Base-by-base conservation (phyloP, 2,329 filamentous ascomycete genomes). In the Aaosphaeria arxii region DNA sequence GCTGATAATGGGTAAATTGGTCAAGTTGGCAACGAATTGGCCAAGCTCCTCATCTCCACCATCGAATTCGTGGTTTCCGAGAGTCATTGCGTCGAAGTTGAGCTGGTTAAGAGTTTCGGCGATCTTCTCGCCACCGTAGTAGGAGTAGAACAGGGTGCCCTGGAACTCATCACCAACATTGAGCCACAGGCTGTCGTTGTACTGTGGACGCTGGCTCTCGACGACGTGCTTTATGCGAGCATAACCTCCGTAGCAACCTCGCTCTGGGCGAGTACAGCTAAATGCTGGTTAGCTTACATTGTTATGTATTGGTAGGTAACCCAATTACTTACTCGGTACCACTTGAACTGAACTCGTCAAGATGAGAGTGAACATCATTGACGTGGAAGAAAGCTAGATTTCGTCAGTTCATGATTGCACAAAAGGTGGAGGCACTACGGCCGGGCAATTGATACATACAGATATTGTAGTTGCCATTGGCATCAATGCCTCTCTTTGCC, bases 121-220 rank as follows among this genome's bases (percentile, higher is more conserved):
- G 53, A 87, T 87, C 75, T 87, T 87, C 71, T 85, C 82, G 28
- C 82, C 81, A 11, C 79, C 79, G 58, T 87, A 87, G 64, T 79
- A 86, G 4, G 77, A 78, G 70, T 85, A 87, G 72, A 85, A 87
- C 6, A 86, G 73, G 0, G 84, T 87, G 46, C 84, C 84, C 57
- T 86, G 81, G 62, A 87, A 87, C 62, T 87, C 84, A 56, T 87
- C 84, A n/a, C 84, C 84, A 2, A 79, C 81, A 47, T 87, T 85
- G 41, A 87, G 71, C 70, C 82, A 80, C 11, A 87, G 71, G 47
- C 80, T 82, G 60, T 85, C 80, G n/a, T 80, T 76, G 58, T 84
- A 74, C 30, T 74, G 73, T 5, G 79, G 75, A 30, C 82, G 77
- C 29, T 81, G 76, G 57, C 78, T 74, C 45, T 84, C 76, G 35